Conservation (phyloP, 345 rosid genomes). For the Aegle marmelos region DNA sequence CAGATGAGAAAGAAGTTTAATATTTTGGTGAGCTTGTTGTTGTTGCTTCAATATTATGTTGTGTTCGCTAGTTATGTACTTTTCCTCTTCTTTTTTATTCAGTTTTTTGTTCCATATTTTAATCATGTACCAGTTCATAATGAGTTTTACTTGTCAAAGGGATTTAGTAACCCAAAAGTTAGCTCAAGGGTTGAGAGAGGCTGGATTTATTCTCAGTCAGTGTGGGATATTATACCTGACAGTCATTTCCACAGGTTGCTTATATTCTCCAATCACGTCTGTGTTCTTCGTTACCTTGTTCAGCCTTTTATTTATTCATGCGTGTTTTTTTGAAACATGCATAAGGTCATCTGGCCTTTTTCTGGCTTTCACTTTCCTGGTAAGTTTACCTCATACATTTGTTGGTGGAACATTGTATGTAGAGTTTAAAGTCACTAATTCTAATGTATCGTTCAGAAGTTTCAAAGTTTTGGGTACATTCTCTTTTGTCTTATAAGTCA, state of each 20-base stretch:
- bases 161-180: neutral
- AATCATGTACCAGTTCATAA: neutral
- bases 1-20: constrained; percentile 71
- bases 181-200: too few species aligned
- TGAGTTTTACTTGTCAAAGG: neutral
- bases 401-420: neutral
- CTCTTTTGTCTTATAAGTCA: neutral
- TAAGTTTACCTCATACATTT: neutral
- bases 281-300: neutral
- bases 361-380: neutral
- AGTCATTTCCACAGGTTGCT: neutral
- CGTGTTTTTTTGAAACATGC: neutral
- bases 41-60: neutral
- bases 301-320: neutral
- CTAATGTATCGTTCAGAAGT: neutral
- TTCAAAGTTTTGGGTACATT: neutral
- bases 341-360: neutral
- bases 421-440: neutral
- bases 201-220: too few species aligned
- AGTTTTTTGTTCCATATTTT: neutral
- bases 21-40: constrained; percentile 56
- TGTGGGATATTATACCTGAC: too few species aligned
- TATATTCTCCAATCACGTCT: neutral
- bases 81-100: neutral
- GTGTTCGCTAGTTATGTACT: neutral